These are phyloP conservation scores for Candida tetrigidarum DNA, from an alignment of 1,139 yeast genomes.

Conservation along the genomic window DNA sequence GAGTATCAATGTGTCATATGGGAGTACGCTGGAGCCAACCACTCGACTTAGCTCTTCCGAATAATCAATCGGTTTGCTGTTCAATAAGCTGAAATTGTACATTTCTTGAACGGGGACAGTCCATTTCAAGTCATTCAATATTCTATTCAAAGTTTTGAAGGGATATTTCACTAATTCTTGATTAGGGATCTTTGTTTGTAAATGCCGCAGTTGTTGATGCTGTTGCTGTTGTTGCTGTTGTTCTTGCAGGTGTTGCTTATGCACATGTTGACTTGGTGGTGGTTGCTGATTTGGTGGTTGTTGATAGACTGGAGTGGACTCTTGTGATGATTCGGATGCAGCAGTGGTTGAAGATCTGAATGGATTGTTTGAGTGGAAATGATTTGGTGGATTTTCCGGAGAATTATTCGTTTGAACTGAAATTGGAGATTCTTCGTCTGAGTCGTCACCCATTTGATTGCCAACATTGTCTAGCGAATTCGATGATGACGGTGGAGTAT, in stretches of 20 bases:
- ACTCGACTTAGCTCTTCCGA: slow-evolving; percentile 31
- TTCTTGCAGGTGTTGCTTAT: not conserved
- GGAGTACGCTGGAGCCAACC: slow-evolving; percentile 14
- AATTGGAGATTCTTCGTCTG: slow-evolving; percentile 12
- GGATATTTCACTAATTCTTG: slow-evolving; percentile 27
- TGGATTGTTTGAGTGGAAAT: slow-evolving; percentile 11
- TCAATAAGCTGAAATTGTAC: slow-evolving; percentile 29
- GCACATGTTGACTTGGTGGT: too few relatives aligned
- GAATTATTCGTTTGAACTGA: slow-evolving; percentile 8
- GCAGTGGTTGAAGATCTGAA: slow-evolving; percentile 10
- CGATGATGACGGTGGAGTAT: not conserved
- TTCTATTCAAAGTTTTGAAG: slow-evolving; percentile 68
- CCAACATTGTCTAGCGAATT: not conserved
- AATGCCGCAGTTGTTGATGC: slow-evolving; percentile 2
- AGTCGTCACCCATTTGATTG: slow-evolving; percentile 1
- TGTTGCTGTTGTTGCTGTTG: not conserved
- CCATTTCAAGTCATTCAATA: slow-evolving; percentile 66
- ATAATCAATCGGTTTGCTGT: slow-evolving; percentile 38
- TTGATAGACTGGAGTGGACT: not conserved
- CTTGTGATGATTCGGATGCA: slow-evolving; percentile 2
- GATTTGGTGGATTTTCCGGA: slow-evolving; percentile 8
- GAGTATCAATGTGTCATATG: slow-evolving; percentile 30
- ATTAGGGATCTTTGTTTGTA: slow-evolving; percentile 17
- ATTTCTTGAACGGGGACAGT: slow-evolving; percentile 30
- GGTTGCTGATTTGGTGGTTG: not conserved